Evolutionary conservation across 2,329 filamentous ascomycete species (phyloP), one percentile per base, ranked within the genome.

Genomic region (Fusarium keratoplasticum): DNA sequence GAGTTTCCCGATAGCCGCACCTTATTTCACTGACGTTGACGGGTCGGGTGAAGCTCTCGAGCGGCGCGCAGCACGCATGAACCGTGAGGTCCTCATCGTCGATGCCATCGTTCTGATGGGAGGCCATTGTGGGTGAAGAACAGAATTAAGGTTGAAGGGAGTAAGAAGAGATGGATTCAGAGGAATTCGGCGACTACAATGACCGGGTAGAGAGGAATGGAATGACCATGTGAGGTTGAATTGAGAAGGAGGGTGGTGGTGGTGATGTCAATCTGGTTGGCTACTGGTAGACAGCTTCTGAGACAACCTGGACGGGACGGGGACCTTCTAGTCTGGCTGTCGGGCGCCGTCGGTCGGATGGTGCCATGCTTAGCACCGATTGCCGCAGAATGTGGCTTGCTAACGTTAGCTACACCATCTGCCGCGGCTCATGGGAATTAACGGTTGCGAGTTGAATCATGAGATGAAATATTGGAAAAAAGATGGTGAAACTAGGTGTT

Each of bases 1-100:
- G 18, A 6, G 14, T 22, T 33, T 25, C 29, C 40, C 50, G 25
- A 47, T 22, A 69, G 25, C 64, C 79, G 16, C 77, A 86, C 84
- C 82, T 78, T 50, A 84, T 77, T 31, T 84, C 82, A 62, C 82
- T 83, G 25, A 88, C 82, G 44, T 87, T 84, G 64, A 89, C 80
- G 11, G 88, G 87, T 31, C 78, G 77, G 11, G 78, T 78, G 55
- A 88, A 76, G 13, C 80, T 77, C 5, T 78, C 65, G 55, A 87
- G 71, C 16, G 84, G 81, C 33, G 80, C 81, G 78, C 85, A 86
- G 80, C 83, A 86, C 55, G 77, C 66, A 60, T 80, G 80, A 16
- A 75, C 63, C 3, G 76, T 79, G 61, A 82, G 80, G 58, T 84
- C 83, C 62, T 82, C 80, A 35, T 81, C 79, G 68, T 81, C 81